These are phyloP conservation scores for Bremia lactucae DNA, from an alignment of 352 stramenopile genomes.

Conservation along the genomic window DNA sequence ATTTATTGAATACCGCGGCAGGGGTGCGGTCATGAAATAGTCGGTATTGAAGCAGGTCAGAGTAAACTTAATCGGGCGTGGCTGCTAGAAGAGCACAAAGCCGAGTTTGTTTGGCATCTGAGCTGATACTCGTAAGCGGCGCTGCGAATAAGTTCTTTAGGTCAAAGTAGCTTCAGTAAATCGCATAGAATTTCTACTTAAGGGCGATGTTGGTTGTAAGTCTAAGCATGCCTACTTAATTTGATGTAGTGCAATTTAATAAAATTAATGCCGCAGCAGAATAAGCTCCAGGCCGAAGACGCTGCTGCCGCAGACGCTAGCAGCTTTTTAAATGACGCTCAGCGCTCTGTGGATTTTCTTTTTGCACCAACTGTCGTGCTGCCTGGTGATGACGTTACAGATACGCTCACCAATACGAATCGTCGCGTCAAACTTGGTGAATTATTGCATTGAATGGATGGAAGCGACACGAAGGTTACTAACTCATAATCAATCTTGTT, in stretches of 20 bases:
- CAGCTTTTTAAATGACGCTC: constrained; percentile 62
- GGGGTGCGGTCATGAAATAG: constrained; percentile 2
- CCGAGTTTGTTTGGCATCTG: constrained; percentile 10
- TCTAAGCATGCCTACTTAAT: too few relatives aligned
- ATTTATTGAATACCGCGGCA: background rate
- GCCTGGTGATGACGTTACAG: constrained; percentile 70
- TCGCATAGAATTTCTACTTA: too few relatives aligned
- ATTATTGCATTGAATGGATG: background rate
- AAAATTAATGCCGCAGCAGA: constrained; percentile 31
- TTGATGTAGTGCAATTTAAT: too few relatives aligned
- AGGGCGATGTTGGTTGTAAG: too few relatives aligned
- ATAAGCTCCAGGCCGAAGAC: constrained; percentile 37
- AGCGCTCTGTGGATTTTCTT: constrained; percentile 66
- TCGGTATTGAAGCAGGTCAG: constrained; percentile 3
- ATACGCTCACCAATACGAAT: constrained; percentile 59
- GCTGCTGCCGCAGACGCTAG: constrained; percentile 31
- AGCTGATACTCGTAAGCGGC: constrained; percentile 9
- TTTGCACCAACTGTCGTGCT: constrained; percentile 63
- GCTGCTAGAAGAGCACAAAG: constrained; percentile 1
- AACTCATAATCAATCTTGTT: constrained; percentile 2
- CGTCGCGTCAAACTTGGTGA: constrained; percentile 61
- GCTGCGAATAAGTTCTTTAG: constrained; percentile 20
- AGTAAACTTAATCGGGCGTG: constrained; percentile 5
- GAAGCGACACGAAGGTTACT: background rate
- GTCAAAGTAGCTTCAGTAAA: constrained; percentile 25